A percentile compares a stretch with the other conserved stretches of the same genome.
These are phyloP conservation scores for Cicer arietinum DNA, from an alignment of 306 rosid genomes.

Conservation along the genomic window DNA sequence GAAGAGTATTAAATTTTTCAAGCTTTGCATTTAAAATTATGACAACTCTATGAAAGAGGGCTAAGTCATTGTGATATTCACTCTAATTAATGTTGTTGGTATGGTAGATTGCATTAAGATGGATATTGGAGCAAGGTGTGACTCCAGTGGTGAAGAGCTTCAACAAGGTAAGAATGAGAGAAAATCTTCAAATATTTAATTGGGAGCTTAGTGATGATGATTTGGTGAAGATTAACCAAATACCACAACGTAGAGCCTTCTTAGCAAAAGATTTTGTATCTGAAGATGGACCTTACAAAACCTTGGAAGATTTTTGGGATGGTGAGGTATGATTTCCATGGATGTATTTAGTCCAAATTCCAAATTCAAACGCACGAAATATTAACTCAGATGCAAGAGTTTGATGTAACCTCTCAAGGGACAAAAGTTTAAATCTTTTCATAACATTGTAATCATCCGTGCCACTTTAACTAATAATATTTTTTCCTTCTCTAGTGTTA, in stretches of 20 bases:
- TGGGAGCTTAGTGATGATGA: constrained; percentile 51
- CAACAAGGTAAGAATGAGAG: constrained; percentile 55
- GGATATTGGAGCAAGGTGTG: constrained; percentile 53
- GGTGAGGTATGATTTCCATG: constrained; percentile 42
- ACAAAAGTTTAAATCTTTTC: too few relatives aligned
- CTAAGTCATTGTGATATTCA: not conserved
- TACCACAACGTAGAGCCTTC: constrained; percentile 46
- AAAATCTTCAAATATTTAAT: constrained; percentile 51
- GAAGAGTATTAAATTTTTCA: too few relatives aligned
- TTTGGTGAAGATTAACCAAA: constrained; percentile 45
- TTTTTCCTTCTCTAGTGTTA: too few relatives aligned
- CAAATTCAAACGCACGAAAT: too few relatives aligned
- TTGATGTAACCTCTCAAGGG: too few relatives aligned
- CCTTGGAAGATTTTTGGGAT: constrained; percentile 60
- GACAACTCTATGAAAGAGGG: not conserved
- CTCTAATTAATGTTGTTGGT: not conserved
- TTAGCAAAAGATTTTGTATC: constrained; percentile 39
- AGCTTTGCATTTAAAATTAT: not conserved
- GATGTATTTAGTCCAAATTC: not conserved
- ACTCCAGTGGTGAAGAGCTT: constrained; percentile 53
- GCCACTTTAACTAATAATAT: too few relatives aligned
- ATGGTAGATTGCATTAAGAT: constrained; percentile 54
- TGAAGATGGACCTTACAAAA: constrained; percentile 48
- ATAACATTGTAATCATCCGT: too few relatives aligned
- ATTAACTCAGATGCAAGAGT: too few relatives aligned